phyloP scores from a whole-genome alignment of 2,329 filamentous ascomycete species.

The Fusarium citri region DNA sequence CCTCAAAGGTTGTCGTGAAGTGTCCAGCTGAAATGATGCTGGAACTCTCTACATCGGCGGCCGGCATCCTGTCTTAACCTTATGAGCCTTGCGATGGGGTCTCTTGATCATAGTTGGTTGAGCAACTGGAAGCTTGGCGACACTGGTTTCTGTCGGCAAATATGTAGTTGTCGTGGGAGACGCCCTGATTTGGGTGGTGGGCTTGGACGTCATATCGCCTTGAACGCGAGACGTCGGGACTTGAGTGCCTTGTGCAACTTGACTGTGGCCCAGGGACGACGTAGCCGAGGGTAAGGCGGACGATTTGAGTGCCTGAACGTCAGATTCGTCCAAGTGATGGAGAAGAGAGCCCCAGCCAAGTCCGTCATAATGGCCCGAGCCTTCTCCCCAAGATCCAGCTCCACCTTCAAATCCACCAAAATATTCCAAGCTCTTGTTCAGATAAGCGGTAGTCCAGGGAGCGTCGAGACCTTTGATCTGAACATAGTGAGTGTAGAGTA shows the following conservation, averaged over 20 bases:
- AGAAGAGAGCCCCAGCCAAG: constrained; percentile 10
- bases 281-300: neutral
- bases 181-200: neutral
- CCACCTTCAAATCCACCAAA: neutral
- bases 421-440: neutral
- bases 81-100: neutral
- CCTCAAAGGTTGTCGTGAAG: accelerated
- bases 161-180: neutral
- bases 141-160: neutral
- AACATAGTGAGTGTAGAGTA: constrained; percentile 30
- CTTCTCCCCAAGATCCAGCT: neutral
- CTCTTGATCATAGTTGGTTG: neutral
- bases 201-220: neutral
- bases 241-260: neutral
- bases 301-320: neutral
- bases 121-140: accelerated
- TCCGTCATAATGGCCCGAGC: neutral
- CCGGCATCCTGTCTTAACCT: neutral
- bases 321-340: neutral
- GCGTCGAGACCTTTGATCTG: constrained; percentile 26
- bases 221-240: neutral
- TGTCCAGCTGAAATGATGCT: neutral
- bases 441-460: constrained; percentile 28
- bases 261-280: neutral
- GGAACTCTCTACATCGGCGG: neutral